Base-by-base conservation (phyloP, 2,329 filamentous ascomycete genomes). In the Sclerotiophoma versabilis region DNA sequence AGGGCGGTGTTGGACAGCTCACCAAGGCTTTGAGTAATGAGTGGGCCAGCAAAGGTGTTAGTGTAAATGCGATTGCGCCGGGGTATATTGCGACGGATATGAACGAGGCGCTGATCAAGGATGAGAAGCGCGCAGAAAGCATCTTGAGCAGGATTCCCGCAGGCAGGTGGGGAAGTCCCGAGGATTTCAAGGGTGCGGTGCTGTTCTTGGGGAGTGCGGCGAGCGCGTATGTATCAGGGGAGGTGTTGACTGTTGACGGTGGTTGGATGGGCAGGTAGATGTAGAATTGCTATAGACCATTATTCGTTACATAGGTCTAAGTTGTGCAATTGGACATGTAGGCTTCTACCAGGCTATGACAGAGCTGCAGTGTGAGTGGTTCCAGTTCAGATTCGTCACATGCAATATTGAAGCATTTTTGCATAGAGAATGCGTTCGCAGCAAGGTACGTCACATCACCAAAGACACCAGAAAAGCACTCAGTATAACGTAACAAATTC, bases 51-150 rank as follows among this genome's bases (percentile, higher is more conserved):
- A 83, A 86, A 68, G 92, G 92, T 2, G 83, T 96, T 58, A 91
- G 84, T 1, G 92, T 96, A 33, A 96, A 96, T 74, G 91, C 89
- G 7, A 91, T 96, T 69, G 92, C 92, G 2, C 92, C 92, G 0
- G 92, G 92, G 0, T 96, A 96, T 75, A 91, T 96, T 65, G 90
- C 85, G 43, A 96, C 92, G n/a, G 92, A 96, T 57, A 96, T 96
- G 93, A 97, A 96, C 73, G 83, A 82, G 62, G 92, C 92, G 2
- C 76, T 97, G 68, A 84, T 96, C 36, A 84, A 87, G 44, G 87
- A 96, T 74, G 75, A 83, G 66, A 84, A 83, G 63, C 80, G 92
- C 29, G 82, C 89, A 56, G 84, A 81, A 60, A 88, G 88, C 67
- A 96, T 96, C 64, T 83, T 90, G 68, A 86, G 85, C 27, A 80